Base-by-base conservation (phyloP, 345 rosid genomes). In the Conringia planisiliqua region DNA sequence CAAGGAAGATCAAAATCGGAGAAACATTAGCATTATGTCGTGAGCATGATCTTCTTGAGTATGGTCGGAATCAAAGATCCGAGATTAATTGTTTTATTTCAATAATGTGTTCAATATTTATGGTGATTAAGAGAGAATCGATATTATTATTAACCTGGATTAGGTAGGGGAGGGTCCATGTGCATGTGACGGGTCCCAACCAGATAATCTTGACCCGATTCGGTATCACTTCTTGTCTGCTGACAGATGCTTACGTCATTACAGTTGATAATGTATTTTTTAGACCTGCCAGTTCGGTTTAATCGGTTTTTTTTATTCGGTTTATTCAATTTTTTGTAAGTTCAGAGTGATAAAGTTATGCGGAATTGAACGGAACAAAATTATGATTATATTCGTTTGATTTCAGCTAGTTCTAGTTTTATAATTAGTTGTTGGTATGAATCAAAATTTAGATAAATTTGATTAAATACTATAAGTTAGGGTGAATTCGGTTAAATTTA, bases 141-240 rank as follows among this genome's bases (percentile, higher is more conserved):
- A 55, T 12, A 57, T 70, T 17, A 61, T 60, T 35, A 55, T 51
- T n/a, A 68, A 71, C 58, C 39, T 54, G 43, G 66, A 62, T 76
- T 76, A 76, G 80, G 75, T 70, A 55, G 75, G 55, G 60, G 60
- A 70, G 71, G 80, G 71, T 63, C 80, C 71, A 70, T 76, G 71
- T 63, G 80, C 75, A 76, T 76, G 80, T 76, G 80, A 46, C 66
- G 66, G 80, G 80, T 70, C 75, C 71, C 66, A 76, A 63, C 80
- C 71, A 76, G 36, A 76, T 63, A 44, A 76, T 76, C 75, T 76
- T 70, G 75, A 70, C 80, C 66, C 80, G 80, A 76, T 76, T 76
- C 12, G 66, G 72, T 54, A 40, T 63, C 71, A 55, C 66, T 70
- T 44, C 71, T 46, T 76, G 75, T 70, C 80, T 62, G 61, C 75